Percentiles rank a stretch among this genome's conserved stretches.
Conservation (phyloP, 345 rosid species). For the Hibiscus mutabilis region DNA sequence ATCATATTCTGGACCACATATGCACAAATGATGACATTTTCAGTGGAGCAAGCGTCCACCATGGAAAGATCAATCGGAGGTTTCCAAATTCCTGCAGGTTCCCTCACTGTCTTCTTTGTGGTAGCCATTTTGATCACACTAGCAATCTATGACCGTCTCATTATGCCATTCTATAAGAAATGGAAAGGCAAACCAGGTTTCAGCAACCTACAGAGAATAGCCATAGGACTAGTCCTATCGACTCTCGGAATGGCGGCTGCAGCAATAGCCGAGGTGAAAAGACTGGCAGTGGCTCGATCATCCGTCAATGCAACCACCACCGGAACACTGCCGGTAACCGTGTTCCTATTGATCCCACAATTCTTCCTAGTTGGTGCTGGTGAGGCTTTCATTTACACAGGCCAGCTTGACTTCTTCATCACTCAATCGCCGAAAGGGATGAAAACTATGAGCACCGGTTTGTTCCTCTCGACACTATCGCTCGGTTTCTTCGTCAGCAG, state of each 20-base stretch:
- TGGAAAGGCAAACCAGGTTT: slow-evolving; percentile 60
- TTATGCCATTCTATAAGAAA: slow-evolving; percentile 45
- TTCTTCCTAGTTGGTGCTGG: slow-evolving; percentile 63
- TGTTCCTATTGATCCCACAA: slow-evolving; percentile 50
- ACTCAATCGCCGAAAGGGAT: slow-evolving; percentile 59
- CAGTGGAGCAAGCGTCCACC: slow-evolving; percentile 69
- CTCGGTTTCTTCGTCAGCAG: slow-evolving; percentile 62
- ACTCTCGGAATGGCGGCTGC: slow-evolving; percentile 56
- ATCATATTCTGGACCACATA: slow-evolving; percentile 52
- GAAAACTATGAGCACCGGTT: slow-evolving; percentile 70
- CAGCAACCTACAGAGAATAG: slow-evolving; percentile 51
- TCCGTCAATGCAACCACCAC: slow-evolving; percentile 3
- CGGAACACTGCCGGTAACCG: slow-evolving; percentile 33
- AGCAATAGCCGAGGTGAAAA: slow-evolving; percentile 37
- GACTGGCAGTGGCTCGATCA: slow-evolving; percentile 27
- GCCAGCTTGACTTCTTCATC: slow-evolving; percentile 70
- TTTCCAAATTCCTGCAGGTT: slow-evolving; percentile 61
- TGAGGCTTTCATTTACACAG: slow-evolving; percentile 60
- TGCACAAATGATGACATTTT: slow-evolving; percentile 69
- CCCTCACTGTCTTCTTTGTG: slow-evolving; percentile 52
- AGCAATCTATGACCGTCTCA: slow-evolving; percentile 44
- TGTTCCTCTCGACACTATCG: slow-evolving; percentile 55
- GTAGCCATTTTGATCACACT: slow-evolving; percentile 42
- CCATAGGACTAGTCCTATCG: slow-evolving; percentile 53
- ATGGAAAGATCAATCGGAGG: slow-evolving; percentile 45